phyloP scores from a whole-genome alignment of 805 yeast genomes.

The Barnettozyma salicaria region DNA sequence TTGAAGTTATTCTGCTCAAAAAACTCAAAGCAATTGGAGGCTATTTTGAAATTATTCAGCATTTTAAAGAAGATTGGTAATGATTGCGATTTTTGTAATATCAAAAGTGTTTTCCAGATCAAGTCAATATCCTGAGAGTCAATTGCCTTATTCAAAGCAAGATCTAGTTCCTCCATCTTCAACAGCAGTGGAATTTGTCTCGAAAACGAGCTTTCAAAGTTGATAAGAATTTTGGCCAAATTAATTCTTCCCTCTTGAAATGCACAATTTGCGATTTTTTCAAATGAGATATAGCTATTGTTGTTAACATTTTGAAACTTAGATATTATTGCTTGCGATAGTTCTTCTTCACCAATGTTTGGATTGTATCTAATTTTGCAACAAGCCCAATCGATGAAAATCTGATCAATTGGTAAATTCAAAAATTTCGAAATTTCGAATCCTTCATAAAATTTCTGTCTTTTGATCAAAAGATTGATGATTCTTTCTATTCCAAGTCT shows the following conservation, averaged over 20 bases:
- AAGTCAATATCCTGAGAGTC: constrained; percentile 39
- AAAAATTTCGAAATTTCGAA: constrained; percentile 52
- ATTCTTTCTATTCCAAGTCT: constrained; percentile 50
- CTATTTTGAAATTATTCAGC: constrained; percentile 42
- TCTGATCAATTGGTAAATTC: constrained; percentile 40
- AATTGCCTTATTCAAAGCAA: constrained; percentile 63
- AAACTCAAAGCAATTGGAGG: constrained; percentile 30
- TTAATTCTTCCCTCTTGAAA: constrained; percentile 74
- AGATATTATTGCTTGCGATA: constrained; percentile 44
- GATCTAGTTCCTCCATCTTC: constrained; percentile 63
- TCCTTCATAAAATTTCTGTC: constrained; percentile 58
- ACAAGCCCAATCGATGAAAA: constrained; percentile 79
- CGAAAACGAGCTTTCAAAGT: constrained; percentile 53
- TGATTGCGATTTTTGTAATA: constrained; percentile 47
- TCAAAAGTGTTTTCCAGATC: constrained; percentile 48
- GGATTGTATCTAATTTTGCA: constrained; percentile 53
- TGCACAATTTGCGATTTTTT: constrained; percentile 57
- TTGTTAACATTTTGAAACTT: constrained; percentile 33
- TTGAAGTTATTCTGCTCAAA: constrained; percentile 31
- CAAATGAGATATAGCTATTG: constrained; percentile 45
- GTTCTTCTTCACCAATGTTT: constrained; percentile 50
- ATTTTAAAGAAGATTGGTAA: constrained; percentile 64
- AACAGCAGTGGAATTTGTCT: constrained; percentile 59
- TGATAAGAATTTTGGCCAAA: constrained; percentile 61
- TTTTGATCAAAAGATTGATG: constrained; percentile 48